Evolutionary conservation across 805 yeast species (phyloP).

Genomic region (Candida bentonensis): DNA sequence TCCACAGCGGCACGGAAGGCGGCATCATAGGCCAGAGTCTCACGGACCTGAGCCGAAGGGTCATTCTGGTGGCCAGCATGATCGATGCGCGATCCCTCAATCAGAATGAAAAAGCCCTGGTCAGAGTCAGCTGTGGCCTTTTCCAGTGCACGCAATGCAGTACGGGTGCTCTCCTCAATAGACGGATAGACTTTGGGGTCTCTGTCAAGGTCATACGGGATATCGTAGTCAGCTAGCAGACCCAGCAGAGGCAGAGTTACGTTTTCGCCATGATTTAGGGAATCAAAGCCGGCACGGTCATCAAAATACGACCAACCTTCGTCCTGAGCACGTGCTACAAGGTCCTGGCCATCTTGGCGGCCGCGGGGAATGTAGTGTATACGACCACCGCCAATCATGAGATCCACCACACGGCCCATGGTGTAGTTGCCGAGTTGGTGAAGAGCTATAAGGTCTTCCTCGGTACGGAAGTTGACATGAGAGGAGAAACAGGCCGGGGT

Average conservation of each 20-base stretch:
- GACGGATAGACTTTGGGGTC: slow-evolving; percentile 50
- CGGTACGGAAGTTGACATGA: slow-evolving; percentile 61
- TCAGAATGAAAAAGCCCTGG: slow-evolving; percentile 70
- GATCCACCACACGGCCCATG: slow-evolving; percentile 70
- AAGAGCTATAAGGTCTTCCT: slow-evolving; percentile 75
- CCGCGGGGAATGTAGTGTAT: slow-evolving; percentile 64
- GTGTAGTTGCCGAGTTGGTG: slow-evolving; percentile 78
- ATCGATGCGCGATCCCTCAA: slow-evolving; percentile 90
- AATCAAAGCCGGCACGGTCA: slow-evolving; percentile 44
- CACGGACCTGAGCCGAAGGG: slow-evolving; percentile 88
- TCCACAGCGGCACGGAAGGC: slow-evolving; percentile 65
- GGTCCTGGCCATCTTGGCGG: slow-evolving; percentile 54
- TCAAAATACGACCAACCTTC: slow-evolving; percentile 57
- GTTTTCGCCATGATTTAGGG: slow-evolving; percentile 39
- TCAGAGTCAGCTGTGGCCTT: slow-evolving; percentile 60
- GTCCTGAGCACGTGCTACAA: slow-evolving; percentile 46
- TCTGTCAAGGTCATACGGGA: slow-evolving; percentile 78
- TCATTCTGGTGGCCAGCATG: slow-evolving; percentile 93
- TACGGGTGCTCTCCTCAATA: slow-evolving; percentile 59
- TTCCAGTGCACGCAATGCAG: slow-evolving; percentile 57
- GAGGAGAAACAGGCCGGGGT: slow-evolving; percentile 85
- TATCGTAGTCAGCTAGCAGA: slow-evolving; percentile 58
- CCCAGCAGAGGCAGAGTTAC: slow-evolving; percentile 68
- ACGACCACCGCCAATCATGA: slow-evolving; percentile 79
- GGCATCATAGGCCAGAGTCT: slow-evolving; percentile 74